phyloP scores from a whole-genome alignment of 2,329 filamentous ascomycete genomes.

The Curvularia eragrostidis region DNA sequence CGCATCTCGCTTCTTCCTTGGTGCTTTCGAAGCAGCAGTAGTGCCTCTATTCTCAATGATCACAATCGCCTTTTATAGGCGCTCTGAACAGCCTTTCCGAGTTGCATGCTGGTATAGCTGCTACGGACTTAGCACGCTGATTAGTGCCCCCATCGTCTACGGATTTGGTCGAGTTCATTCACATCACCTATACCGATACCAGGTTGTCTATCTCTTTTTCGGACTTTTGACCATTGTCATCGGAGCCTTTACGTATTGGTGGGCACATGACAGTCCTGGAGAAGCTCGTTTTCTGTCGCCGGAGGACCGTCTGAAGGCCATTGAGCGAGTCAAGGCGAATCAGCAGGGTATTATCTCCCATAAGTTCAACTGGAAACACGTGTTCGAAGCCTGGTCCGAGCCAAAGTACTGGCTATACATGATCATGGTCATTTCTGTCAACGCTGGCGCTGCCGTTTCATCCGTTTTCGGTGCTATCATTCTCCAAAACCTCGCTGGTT shows the following conservation, averaged over 20 bases:
- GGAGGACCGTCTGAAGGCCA: constrained; percentile 69
- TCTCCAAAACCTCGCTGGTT: constrained; percentile 63
- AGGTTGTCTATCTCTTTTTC: constrained; percentile 59
- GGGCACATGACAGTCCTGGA: constrained; percentile 63
- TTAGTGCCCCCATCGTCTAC: constrained; percentile 67
- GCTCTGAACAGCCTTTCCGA: constrained; percentile 31
- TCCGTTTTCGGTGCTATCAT: constrained; percentile 68
- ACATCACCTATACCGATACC: constrained; percentile 66
- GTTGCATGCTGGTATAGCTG: constrained; percentile 68
- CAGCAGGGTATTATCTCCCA: constrained; percentile 75
- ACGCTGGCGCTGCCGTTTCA: constrained; percentile 54
- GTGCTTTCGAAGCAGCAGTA: constrained; percentile 37
- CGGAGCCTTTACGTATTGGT: constrained; percentile 52
- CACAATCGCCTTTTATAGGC: constrained; percentile 34
- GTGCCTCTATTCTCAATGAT: constrained; percentile 37
- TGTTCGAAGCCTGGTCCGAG: constrained; percentile 62
- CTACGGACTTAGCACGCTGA: constrained; percentile 65
- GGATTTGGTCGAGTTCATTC: constrained; percentile 64
- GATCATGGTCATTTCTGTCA: constrained; percentile 35
- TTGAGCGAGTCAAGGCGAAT: constrained; percentile 74
- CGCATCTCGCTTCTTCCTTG: constrained; percentile 32
- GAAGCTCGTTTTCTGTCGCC: constrained; percentile 67
- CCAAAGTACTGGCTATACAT: constrained; percentile 60
- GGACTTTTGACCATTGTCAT: constrained; percentile 51
- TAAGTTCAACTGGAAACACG: constrained; percentile 70